phyloP scores from a whole-genome alignment of 495 filamentous ascomycete genomes.

The Penicillium alfredii region DNA sequence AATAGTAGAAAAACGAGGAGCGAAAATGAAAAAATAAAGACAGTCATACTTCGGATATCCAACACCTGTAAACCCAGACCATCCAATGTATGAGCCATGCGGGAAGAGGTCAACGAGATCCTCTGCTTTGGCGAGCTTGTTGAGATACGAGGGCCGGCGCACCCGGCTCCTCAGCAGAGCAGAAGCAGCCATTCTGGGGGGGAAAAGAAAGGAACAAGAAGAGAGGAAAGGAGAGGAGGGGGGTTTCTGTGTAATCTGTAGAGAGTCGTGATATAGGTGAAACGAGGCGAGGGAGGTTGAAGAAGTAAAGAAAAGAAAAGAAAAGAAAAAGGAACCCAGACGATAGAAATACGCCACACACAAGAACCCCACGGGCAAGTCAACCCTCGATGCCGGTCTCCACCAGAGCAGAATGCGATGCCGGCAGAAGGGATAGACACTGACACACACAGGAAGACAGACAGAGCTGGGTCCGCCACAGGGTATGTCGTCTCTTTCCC shows the following conservation, averaged over 20 bases:
- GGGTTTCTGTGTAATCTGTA: too few species aligned
- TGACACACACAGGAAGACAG: too few species aligned
- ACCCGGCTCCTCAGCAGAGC: constrained; percentile 71
- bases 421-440: constrained; percentile 24
- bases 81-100: constrained; percentile 76
- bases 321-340: constrained; percentile 8
- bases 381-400: constrained; percentile 3
- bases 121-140: constrained; percentile 71
- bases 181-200: constrained; percentile 50
- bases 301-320: constrained; percentile 12
- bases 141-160: constrained; percentile 67
- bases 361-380: constrained; percentile 16
- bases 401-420: constrained; percentile 3
- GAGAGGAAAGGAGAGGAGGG: constrained; percentile 11
- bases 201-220: neutral
- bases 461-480: too few species aligned
- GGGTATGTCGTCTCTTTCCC: too few species aligned
- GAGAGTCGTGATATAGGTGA: constrained; percentile 1
- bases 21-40: neutral
- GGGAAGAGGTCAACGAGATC: constrained; percentile 78
- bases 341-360: constrained; percentile 23
- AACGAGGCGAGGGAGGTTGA: constrained; percentile 10
- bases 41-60: constrained; percentile 76
- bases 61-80: constrained; percentile 88
- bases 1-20: too few species aligned